A percentile compares a stretch with the other conserved stretches of the same genome.
These are phyloP conservation scores for Populus ilicifolia DNA, from an alignment of 345 rosid species.

Conservation along the genomic window DNA sequence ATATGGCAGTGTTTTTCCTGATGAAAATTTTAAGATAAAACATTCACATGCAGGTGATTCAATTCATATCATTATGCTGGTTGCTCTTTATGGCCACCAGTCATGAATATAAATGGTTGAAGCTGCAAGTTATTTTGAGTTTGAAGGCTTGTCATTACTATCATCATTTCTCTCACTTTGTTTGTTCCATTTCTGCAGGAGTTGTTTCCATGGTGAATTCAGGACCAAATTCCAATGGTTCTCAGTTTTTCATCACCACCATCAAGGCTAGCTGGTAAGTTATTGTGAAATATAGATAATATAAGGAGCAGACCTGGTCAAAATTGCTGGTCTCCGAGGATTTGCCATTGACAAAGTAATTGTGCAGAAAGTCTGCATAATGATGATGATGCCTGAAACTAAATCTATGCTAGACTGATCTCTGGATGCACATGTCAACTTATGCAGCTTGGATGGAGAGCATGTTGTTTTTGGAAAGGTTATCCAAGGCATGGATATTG, in stretches of 20 bases:
- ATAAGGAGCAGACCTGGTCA: too few relatives aligned
- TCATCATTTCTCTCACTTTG: neutral
- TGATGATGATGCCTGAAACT: neutral
- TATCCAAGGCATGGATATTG: slow-evolving; percentile 87
- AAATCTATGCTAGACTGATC: neutral
- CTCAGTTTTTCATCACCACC: slow-evolving; percentile 91
- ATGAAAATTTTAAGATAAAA: slow-evolving; percentile 82
- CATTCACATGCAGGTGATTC: slow-evolving; percentile 77
- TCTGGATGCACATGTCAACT: neutral
- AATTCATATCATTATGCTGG: neutral
- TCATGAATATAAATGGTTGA: neutral
- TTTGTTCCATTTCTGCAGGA: slow-evolving; percentile 36
- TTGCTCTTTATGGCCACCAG: neutral
- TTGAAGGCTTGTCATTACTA: neutral
- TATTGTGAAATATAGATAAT: neutral
- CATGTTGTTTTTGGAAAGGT: slow-evolving; percentile 95
- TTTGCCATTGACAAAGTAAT: neutral
- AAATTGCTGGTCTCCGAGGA: neutral
- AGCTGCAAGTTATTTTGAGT: neutral
- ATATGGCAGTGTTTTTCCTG: slow-evolving; percentile 78
- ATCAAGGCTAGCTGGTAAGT: slow-evolving; percentile 91
- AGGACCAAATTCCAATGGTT: slow-evolving; percentile 92
- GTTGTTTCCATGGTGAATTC: slow-evolving; percentile 90
- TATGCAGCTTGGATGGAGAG: slow-evolving; percentile 85
- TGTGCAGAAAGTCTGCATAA: neutral